Evolutionary conservation across 2,329 filamentous ascomycete species (phyloP).

Genomic region (Phialemoniopsis sp.): DNA sequence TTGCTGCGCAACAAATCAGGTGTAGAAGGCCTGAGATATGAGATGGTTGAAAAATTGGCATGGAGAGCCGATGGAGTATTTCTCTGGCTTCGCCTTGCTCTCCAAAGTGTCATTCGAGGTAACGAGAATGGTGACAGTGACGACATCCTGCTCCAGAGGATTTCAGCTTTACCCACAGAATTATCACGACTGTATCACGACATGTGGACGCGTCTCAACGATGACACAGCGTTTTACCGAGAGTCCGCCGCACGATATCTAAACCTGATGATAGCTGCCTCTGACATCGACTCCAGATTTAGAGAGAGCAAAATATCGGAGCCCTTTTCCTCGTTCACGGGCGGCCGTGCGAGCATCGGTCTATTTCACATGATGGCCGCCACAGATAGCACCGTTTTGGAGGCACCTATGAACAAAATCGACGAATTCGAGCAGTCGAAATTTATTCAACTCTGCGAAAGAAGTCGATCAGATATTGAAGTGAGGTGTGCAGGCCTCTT

Average conservation of each 20-base stretch:
- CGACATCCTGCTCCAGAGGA: not conserved
- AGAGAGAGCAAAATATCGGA: no score
- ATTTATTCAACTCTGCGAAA: not conserved
- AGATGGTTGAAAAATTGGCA: not conserved
- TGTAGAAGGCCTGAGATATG: not conserved
- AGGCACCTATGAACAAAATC: not conserved
- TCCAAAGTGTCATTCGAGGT: not conserved
- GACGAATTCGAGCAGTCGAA: not conserved
- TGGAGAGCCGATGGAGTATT: constrained; percentile 1
- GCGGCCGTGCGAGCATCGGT: no score
- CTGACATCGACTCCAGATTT: no score
- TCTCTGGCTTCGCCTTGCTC: constrained; percentile 1
- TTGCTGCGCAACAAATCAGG: not conserved
- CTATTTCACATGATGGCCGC: not conserved
- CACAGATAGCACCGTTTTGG: not conserved
- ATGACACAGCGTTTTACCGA: not conserved
- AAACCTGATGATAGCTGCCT: not conserved
- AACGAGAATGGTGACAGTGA: not conserved
- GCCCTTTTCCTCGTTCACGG: not conserved
- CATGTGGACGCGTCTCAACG: not conserved
- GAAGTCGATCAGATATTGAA: not conserved
- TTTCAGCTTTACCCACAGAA: not conserved
- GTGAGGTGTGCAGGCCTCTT: constrained; percentile 1
- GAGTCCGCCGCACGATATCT: not conserved
- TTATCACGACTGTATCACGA: not conserved